Percentiles rank a stretch among this genome's conserved stretches.
Evolutionary conservation across 768 basidiomycete species (phyloP).

Genomic region (Hygrophoropsis aurantiaca): DNA sequence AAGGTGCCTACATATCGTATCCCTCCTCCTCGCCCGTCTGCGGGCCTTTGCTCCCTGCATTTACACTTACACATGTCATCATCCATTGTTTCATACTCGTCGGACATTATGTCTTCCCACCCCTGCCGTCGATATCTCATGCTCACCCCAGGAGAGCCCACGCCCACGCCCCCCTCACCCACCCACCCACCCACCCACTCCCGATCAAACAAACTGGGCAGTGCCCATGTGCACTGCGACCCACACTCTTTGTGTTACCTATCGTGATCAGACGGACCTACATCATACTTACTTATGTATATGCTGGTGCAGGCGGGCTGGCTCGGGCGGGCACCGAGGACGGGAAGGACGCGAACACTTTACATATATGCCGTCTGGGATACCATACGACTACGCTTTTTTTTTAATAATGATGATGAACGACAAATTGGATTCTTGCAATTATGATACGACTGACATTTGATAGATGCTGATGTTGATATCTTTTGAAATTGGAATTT

Average conservation of each 20-base stretch:
- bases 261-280: too few species aligned
- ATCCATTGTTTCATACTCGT: slow-evolving; percentile 16
- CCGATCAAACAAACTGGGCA: not conserved
- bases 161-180: slow-evolving; percentile 14
- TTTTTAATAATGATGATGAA: slow-evolving; percentile 26
- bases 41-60: slow-evolving; percentile 27
- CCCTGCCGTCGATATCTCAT: slow-evolving; percentile 8
- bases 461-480: not conserved
- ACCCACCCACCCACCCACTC: slow-evolving; percentile 16
- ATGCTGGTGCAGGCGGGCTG: slow-evolving; percentile 19
- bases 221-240: slow-evolving; percentile 5
- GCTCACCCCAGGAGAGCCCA: slow-evolving; percentile 11
- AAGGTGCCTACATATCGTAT: slow-evolving; percentile 13
- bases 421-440: slow-evolving; percentile 5
- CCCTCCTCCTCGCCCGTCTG: slow-evolving; percentile 10
- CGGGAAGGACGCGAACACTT: slow-evolving; percentile 24
- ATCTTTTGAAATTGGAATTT: too few species aligned
- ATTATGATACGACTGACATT: not conserved
- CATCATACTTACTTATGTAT: slow-evolving; percentile 19
- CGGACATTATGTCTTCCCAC: slow-evolving; percentile 17
- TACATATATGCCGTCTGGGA: slow-evolving; percentile 17
- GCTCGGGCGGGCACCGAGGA: slow-evolving; percentile 15
- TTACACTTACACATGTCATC: slow-evolving; percentile 18
- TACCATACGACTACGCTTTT: slow-evolving; percentile 25
- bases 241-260: slow-evolving; percentile 19